These are phyloP conservation scores for Acorus gramineus DNA, from an alignment of 106 monocot species.

Conservation along the genomic window DNA sequence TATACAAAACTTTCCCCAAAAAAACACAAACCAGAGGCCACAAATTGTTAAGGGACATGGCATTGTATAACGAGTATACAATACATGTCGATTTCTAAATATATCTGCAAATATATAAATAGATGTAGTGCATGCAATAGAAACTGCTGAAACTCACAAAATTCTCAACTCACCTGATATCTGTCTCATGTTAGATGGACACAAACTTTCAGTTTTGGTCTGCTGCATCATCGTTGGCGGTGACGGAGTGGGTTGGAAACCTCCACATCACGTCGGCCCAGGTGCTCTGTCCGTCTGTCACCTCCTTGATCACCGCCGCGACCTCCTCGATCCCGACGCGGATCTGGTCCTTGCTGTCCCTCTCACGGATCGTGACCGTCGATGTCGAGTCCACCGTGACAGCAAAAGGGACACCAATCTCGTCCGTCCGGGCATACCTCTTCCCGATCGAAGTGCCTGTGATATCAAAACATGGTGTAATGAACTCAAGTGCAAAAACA, in stretches of 20 bases:
- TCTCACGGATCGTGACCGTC: slow-evolving; percentile 69
- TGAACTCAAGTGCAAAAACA: background rate
- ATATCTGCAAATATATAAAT: no score
- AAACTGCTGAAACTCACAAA: no score
- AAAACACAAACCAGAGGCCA: no score
- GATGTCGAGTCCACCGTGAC: slow-evolving; percentile 66
- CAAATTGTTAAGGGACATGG: no score
- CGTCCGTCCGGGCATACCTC: slow-evolving; percentile 72
- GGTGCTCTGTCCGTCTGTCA: slow-evolving; percentile 79
- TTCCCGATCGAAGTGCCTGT: slow-evolving; percentile 93
- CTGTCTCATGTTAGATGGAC: no score
- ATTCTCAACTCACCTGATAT: no score
- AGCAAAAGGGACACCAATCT: slow-evolving; percentile 78
- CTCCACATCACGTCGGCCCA: slow-evolving; percentile 86
- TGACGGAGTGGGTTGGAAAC: slow-evolving; percentile 42
- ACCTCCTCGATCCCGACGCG: slow-evolving; percentile 73
- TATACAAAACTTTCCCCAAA: no score
- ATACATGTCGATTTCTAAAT: no score
- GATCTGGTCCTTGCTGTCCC: slow-evolving; percentile 90
- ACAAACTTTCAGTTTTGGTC: no score
- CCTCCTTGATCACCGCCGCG: slow-evolving; percentile 67
- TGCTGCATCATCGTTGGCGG: background rate
- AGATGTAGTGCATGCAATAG: no score
- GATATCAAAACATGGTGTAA: background rate
- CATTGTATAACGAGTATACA: no score